Base-by-base conservation (phyloP, 805 yeast species). In the Candida verbasci region DNA sequence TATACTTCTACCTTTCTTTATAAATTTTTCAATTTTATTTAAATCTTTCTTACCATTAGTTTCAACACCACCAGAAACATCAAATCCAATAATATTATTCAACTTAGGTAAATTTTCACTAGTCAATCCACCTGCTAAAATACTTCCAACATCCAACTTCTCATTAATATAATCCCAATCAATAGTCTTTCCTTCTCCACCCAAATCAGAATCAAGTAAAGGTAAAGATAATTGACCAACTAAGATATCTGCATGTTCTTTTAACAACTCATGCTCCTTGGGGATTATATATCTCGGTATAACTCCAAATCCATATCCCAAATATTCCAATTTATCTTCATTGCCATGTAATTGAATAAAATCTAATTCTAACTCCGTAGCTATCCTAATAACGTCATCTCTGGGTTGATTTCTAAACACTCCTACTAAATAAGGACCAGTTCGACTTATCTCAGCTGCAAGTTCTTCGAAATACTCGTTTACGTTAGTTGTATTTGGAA, bases 21-120 rank as follows among this genome's bases (percentile, higher is more conserved):
- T 63, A 58, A 89, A 91, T 10, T 41, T 37, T 37, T 49, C 49
- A 15, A 91, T 76, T 60, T 88, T 91, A 1, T 38, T 53, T 32
- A 65, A 49, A 55, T 88, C 95, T 58, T 91, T 93, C 1, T 47
- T 56, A 2, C 95, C 95, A 29, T 76, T 53, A 17, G 58, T 49
- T 54, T 93, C 98, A 1, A 89, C 95, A 1, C 98, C 98, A 8
- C 96, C 88, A 50, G 95, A 82, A 6, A 93, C 97, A 60, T 91
- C 98, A 17, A 85, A 91, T 3, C 97, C 97, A 24, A 80, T 53
- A n/a, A 85, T 78, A 17, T 93, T 91, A 0, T 53, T 46, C 9
- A 74, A 55, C 2, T 55, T 53, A 0, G 40, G 39, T 5, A 93
- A 86, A 48, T 89, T 93, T 1, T 70, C 78, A 0, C 93, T 86